phyloP scores from a whole-genome alignment of 2,329 filamentous ascomycete species.

The Daldinia sp. region DNA sequence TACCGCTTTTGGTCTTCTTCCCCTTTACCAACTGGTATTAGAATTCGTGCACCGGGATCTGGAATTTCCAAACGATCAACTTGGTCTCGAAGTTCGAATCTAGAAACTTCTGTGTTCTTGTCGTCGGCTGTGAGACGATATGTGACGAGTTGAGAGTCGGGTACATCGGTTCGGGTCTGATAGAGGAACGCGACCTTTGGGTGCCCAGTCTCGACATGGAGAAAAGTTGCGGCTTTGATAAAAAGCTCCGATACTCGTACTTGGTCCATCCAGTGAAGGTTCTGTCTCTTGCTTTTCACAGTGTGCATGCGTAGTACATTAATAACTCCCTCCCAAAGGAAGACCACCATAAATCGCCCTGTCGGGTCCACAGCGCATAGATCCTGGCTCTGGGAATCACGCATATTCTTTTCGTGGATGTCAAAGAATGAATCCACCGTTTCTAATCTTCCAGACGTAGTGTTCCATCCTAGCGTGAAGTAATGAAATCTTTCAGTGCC shows the following conservation, averaged over 20 bases:
- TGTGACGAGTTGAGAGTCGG: slow-evolving; percentile 64
- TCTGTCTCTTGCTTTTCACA: slow-evolving; percentile 55
- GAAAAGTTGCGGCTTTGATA: slow-evolving; percentile 65
- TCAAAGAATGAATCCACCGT: slow-evolving; percentile 63
- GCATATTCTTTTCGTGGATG: slow-evolving; percentile 65
- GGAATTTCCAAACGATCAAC: slow-evolving; percentile 62
- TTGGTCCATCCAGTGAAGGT: slow-evolving; percentile 61
- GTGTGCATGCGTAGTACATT: slow-evolving; percentile 61
- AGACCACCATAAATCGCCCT: slow-evolving; percentile 65
- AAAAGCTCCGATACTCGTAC: slow-evolving; percentile 67
- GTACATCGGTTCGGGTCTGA: slow-evolving; percentile 60
- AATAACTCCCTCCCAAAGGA: slow-evolving; percentile 68
- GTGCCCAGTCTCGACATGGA: slow-evolving; percentile 66
- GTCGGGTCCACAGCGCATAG: slow-evolving; percentile 85
- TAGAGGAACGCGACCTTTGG: slow-evolving; percentile 67
- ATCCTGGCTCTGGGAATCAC: slow-evolving; percentile 84
- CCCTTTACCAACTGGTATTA: slow-evolving; percentile 68
- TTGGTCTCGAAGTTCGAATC: slow-evolving; percentile 64
- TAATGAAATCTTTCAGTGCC: slow-evolving; percentile 91
- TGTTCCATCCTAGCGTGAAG: slow-evolving; percentile 88
- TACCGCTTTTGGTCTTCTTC: slow-evolving; percentile 67
- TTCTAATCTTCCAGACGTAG: slow-evolving; percentile 58
- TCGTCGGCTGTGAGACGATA: slow-evolving; percentile 68
- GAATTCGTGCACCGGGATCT: slow-evolving; percentile 64
- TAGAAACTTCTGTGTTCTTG: slow-evolving; percentile 60